These are phyloP conservation scores for Luffa aegyptiaca DNA, from an alignment of 306 rosid genomes.

Conservation along the genomic window DNA sequence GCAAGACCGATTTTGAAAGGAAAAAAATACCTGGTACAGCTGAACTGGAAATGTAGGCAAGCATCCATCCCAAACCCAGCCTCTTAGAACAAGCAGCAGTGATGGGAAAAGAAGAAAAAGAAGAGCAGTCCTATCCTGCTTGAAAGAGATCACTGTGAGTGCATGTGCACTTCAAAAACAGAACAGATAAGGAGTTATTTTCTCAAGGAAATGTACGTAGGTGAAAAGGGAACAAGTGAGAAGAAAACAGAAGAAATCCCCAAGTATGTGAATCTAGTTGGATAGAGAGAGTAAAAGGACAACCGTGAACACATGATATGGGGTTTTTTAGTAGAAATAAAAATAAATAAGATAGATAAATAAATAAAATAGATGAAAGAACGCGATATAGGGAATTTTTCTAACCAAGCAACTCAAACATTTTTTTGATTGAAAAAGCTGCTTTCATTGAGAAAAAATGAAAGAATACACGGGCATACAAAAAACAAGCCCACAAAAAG, in stretches of 20 bases:
- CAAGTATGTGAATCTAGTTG: neutral
- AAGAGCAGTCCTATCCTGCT: slow-evolving; percentile 92
- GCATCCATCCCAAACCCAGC: slow-evolving; percentile 94
- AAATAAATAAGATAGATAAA: neutral
- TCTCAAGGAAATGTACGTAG: neutral
- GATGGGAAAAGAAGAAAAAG: slow-evolving; percentile 88
- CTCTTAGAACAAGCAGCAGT: slow-evolving; percentile 59
- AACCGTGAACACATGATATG: neutral
- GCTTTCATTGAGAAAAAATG: too few relatives aligned
- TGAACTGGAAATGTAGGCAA: slow-evolving; percentile 94
- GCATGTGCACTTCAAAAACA: slow-evolving; percentile 1
- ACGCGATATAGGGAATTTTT: neutral
- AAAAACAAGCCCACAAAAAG: too few relatives aligned
- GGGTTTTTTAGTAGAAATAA: neutral
- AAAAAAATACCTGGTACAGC: slow-evolving; percentile 63
- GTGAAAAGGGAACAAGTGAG: neutral
- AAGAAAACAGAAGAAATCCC: neutral
- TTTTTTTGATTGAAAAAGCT: too few relatives aligned
- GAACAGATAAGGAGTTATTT: neutral
- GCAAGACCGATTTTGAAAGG: neutral
- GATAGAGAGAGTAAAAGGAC: neutral
- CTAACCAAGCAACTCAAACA: neutral
- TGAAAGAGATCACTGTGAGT: slow-evolving; percentile 22
- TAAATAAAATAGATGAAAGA: neutral
- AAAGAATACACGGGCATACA: too few relatives aligned